Evolutionary conservation across 2,329 filamentous ascomycete species (phyloP), one percentile per base, ranked within the genome.

Genomic region (Aurifilum marmelostoma): DNA sequence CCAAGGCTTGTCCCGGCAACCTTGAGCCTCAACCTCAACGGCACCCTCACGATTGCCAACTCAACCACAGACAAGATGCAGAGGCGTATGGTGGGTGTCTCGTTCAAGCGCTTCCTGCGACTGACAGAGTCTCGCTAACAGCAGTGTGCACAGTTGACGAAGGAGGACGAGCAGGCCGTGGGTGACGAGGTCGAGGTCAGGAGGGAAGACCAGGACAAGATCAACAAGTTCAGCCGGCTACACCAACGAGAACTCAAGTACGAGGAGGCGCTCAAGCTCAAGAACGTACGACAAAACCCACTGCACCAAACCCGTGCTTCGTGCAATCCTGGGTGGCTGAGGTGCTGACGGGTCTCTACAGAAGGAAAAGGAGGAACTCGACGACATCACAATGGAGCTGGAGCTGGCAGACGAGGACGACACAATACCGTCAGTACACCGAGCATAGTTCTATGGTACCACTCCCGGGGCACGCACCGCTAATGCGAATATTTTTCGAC

Each of bases 351-450:
- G 61, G 5, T 27, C 4, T 24, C 21, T 73, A 67, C 76, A 98
- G 95, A 98, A 98, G 84, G 95, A 98, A 80, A 98, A 97, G 82
- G 96, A 99, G 80, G 96, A 98, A 77, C 88, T 98, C 3, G 94
- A 98, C 78, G 96, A 99, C 79, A 87, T 99, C 67, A 91, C 91
- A 1, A 92, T 87, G 66, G 96, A 99, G 79, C 86, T 99, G 61
- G 96, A 99, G 81, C 88, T 99, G 24, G 93, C 93, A 65, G 95
- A 98, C 79, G 96, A 99, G 79, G 95, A 98, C 75, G 94, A 97
- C 66, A 89, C 92, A 76, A 90, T 99, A 29, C 94, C 93, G 92
- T 97, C 86, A 79, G 90, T 83, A 32, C 37, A 27, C 29, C n/a
- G 14, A 18, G 24, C 32, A 21, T 39, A 29, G 52, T 41, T 7